Conservation (phyloP, 2,329 filamentous ascomycete species). For the Claviceps humidiphila region DNA sequence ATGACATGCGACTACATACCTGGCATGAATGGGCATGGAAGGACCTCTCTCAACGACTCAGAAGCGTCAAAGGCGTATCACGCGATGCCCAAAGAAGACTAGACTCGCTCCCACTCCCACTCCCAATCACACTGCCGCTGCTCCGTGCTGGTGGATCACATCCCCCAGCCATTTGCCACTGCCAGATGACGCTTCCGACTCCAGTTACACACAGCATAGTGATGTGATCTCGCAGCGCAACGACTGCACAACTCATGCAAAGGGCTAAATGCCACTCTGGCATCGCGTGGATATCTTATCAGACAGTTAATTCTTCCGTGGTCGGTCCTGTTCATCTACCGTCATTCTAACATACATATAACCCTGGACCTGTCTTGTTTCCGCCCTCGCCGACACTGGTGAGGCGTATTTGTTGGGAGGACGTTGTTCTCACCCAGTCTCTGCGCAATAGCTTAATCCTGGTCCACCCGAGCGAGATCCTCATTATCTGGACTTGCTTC, state of each 20-base stretch:
- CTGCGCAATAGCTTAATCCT: not conserved
- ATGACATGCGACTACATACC: too few species aligned
- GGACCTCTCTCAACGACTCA: too few species aligned
- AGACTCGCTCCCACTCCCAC: not conserved
- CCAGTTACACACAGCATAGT: not conserved
- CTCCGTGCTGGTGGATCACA: not conserved
- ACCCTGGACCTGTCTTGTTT: not conserved
- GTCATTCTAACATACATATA: not conserved
- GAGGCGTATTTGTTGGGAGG: not conserved
- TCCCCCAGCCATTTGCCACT: not conserved
- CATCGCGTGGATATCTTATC: not conserved
- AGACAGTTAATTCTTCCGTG: not conserved
- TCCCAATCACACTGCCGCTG: too few species aligned
- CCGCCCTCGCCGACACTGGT: not conserved
- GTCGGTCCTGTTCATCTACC: not conserved
- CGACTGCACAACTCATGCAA: not conserved
- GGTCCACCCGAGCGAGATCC: not conserved
- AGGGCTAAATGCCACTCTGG: not conserved
- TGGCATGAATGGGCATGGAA: too few species aligned
- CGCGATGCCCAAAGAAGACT: not conserved
- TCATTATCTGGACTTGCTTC: not conserved
- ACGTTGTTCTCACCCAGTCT: not conserved
- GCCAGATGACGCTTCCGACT: slow-evolving; percentile 1
- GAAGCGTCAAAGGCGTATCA: not conserved
- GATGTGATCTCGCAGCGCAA: not conserved